Evolutionary conservation across 495 filamentous ascomycete species (phyloP), one percentile per base, ranked within the genome.

Genomic region (Podospora sp.): DNA sequence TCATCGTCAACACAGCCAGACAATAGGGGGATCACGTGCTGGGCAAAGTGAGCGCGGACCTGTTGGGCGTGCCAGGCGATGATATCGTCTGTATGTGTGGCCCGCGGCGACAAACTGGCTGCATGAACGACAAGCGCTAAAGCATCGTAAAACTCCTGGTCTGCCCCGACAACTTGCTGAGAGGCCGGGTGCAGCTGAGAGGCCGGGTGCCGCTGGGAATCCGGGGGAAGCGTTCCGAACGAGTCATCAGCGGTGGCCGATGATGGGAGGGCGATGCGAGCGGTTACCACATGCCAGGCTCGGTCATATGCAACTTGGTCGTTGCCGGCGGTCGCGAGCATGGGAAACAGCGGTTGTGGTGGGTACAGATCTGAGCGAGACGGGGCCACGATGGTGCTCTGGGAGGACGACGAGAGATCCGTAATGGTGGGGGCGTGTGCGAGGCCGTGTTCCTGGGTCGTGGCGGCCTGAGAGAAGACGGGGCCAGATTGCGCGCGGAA

Each of bases 231-330:
- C 18, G 73, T 73, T 55, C 75, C 80, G 71, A 80, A 80, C 33
- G 76, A 78, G 60, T 80, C 79, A 60, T 80, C 78, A 0, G 69
- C 77, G 5, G 80, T 74, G 29, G 77, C 81, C 29, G 82, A 78
- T 55, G 79, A 66, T 12, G 88, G 87, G 2, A 92, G 76, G 6
- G 80, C 75, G 18, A 94, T 83, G 56, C 85, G 86, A 46, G 81
- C 78, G 12, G 89, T 92, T 55, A 89, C 90, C 1, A 82, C 76
- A 72, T 86, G 85, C 89, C 91, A 92, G 46, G 90, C 87, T 62
- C 85, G 82, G 68, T 91, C 85, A 84, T 88, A 92, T 62, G 77
- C 77, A 62, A 82, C 79, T 72, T 89, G 88, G 65, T 92, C 86
- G 50, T 76, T 70, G 22, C 67, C 72, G 12, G 65, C 65, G n/a